Evolutionary conservation across 495 filamentous ascomycete species (phyloP), one percentile per base, ranked within the genome.

Genomic region (Talaromyces adpressus): DNA sequence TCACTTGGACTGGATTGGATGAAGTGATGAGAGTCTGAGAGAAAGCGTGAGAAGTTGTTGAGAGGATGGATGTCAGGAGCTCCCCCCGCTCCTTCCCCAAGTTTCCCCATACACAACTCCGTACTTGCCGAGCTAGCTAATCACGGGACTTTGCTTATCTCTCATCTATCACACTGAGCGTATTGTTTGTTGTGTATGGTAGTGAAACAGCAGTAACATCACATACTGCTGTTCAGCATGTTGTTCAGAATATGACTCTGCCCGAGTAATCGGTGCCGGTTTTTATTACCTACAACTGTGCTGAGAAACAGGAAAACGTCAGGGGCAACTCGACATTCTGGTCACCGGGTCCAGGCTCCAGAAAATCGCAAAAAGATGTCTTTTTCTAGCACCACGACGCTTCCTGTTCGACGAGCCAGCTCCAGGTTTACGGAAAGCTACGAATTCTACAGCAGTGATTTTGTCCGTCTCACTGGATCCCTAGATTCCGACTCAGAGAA

Each of bases 401-500:
- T 49, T 16, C 60, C 45, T 49, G 41, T 47, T 14, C 20, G 60
- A 14, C 60, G 60, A 20, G 27, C 39, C 12, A 62, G 60, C 45
- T 62, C 60, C 29, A 16, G 41, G 7, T 62, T 62, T 34, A 62
- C 60, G 25, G 60, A 62, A 34, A 62, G 60, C 45, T 62, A 62
- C 16, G 60, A 62, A 6, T 62, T 53, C 20, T 53, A 62, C 47
- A 62, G 60, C 47, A 53, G 60, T 20, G 60, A 62, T 34, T 62
- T 62, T 22, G 29, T 41, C 18, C 39, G 60, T 16, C 23, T 62
- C 27, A 62, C 22, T 29, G 45, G 39, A 41, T 62, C 60, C 20
- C 14, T 51, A 4, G 56, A 58, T 58, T 58, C 56, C 56, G 14
- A 58, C 16, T 58, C 56, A 6, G 56, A 58, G 20, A 58, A 52